A percentile compares a stretch with the other conserved stretches of the same genome.
Conservation (phyloP, 1,284 basidiomycete species). For the Abortiporus biennis region DNA sequence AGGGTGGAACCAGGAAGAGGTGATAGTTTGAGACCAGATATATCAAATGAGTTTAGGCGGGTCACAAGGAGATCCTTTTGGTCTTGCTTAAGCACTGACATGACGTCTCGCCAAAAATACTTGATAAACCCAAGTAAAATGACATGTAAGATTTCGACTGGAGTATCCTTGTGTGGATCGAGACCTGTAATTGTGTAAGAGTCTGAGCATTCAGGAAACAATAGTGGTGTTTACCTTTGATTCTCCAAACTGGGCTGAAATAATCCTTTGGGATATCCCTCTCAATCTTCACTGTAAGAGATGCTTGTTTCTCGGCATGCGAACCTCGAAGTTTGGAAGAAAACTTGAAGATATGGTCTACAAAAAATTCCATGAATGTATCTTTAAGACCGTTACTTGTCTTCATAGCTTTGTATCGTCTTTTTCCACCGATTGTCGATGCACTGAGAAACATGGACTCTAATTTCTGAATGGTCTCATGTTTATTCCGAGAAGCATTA, state of each 20-base stretch:
- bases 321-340: background rate
- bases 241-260: conserved; percentile 16
- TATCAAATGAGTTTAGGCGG: conserved; percentile 18
- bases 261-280: no score
- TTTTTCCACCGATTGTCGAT: background rate
- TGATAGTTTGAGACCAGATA: conserved; percentile 19
- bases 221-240: conserved; percentile 10
- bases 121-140: conserved; percentile 30
- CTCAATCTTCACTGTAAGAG: no score
- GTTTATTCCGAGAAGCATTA: background rate
- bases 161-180: conserved; percentile 27
- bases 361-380: background rate
- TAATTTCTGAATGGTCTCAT: conserved; percentile 2
- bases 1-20: conserved; percentile 18
- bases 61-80: conserved; percentile 16
- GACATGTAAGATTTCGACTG: conserved; percentile 31
- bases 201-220: background rate
- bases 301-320: background rate
- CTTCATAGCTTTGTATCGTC: background rate
- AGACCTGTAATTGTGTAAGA: no score
- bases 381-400: conserved; percentile 2
- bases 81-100: conserved; percentile 13
- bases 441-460: background rate
- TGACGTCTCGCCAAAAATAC: conserved; percentile 31
- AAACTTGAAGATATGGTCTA: background rate